Base-by-base conservation (phyloP, 2,329 filamentous ascomycete species). In the Botryosphaeria agaves region DNA sequence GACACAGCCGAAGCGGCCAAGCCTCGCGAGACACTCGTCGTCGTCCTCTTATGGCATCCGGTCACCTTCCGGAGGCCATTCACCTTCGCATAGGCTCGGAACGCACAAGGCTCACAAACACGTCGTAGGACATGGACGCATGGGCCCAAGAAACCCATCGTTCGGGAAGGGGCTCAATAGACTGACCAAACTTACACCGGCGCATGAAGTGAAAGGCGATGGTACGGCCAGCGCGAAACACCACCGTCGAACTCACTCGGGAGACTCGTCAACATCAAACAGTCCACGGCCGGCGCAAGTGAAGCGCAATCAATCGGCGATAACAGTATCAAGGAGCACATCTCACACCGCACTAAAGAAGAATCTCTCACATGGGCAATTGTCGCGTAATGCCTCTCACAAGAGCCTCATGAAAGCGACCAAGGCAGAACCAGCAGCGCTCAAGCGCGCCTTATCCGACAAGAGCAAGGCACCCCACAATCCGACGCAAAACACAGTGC, bases 331-430 rank as follows among this genome's bases (percentile, higher is more conserved):
- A 40, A 51, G 42, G 42, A 48, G 48, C 33, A 45, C 47, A 29
- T 43, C 45, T 16, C 46, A 52, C 25, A 40, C 43, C 5, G 43
- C 42, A 15, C 39, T 59, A 34, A 48, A 48, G 41, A 55, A 53
- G 40, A 57, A 56, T 36, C 47, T 55, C 34, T 60, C 56, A 17
- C 61, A 59, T 43, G 55, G 57, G 11, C 57, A 62, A 34, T 48
- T 63, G 30, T 46, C 55, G 19, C 48, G 56, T 12, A 45, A 55
- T 31, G 47, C 45, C 14, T 52, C 50, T 18, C 43, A 47, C 3
- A 57, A 56, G 42, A 53, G 52, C 34, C 36, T 55, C 17, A 41
- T 48, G 19, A 53, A 54, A 41, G 33, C 44, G 14, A 42, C 48
- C 20, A 18, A 52, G 51, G 40, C 46, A 45, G 35, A 45, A 50